Evolutionary conservation across 1,139 yeast species (phyloP), one percentile per base, ranked within the genome.

Genomic region (Zhuliangozyma parablackwelliae): DNA sequence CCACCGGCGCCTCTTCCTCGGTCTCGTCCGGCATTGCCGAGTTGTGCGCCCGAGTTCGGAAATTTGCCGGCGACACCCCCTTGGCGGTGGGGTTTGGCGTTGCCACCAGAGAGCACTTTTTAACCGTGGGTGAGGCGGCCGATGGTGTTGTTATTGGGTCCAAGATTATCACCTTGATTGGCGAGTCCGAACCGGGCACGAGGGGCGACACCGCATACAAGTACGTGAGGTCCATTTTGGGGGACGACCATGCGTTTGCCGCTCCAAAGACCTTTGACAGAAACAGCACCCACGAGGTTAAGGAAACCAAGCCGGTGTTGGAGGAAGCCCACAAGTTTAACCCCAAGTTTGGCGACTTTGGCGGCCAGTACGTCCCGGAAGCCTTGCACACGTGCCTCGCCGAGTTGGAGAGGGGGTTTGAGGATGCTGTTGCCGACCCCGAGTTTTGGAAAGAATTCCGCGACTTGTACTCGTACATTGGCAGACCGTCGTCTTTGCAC

Each of bases 331-430:
- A 69, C 56, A 74, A 78, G 44, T 83, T 73, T 54, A 77, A 81
- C 47, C 80, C 89, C 32, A 75, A 84, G 47, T 92, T 90, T 52
- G 99, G 98, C 53, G 90, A 82, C 38, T 94, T 88, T 56, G 99
- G 99, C 59, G 99, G 99, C 41, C 98, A 92, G 66, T 92, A 86
- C 57, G 97, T 94, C 27, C 99, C 99, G 32, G 99, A 92, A 67
- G 90, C 96, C 21, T 70, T 92, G 54, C 94, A 90, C 61, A 78
- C 95, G 32, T 92, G 97, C 69, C 73, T 92, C 48, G 78, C 80
- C 44, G 96, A 94, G 63, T 75, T 94, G 42, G 97, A 92, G 65
- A 70, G 61, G 40, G 97, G 89, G 7, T 94, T 90, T 59, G 90
- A 85, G 57, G 75, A 72, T 32, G 96, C 97, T 12, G 80, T 82